A percentile compares a stretch with the other conserved stretches of the same genome.
These are phyloP conservation scores for Lepiota subincarnata DNA, from an alignment of 768 basidiomycete genomes.

Conservation along the genomic window DNA sequence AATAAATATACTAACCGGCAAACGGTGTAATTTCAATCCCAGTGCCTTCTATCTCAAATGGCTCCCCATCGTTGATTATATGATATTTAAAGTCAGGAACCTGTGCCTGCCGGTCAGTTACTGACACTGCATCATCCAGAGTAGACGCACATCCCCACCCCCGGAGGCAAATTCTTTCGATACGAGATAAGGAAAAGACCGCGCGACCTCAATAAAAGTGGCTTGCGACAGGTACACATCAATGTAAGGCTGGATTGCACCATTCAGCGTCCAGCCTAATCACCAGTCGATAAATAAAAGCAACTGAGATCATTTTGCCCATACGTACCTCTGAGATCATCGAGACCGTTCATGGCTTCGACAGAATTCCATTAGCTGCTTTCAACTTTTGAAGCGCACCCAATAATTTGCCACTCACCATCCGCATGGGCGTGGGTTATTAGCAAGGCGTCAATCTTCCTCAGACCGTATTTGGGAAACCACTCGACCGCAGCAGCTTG, in stretches of 20 bases:
- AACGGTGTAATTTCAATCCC: constrained; percentile 65
- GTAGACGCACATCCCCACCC: constrained; percentile 60
- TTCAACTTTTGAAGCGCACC: not conserved
- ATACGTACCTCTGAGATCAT: constrained; percentile 73
- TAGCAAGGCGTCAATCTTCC: constrained; percentile 54
- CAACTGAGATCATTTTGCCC: not conserved
- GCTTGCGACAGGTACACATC: constrained; percentile 67
- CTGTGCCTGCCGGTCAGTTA: constrained; percentile 27
- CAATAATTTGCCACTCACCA: constrained; percentile 29
- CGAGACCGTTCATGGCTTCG: constrained; percentile 81
- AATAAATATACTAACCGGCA: constrained; percentile 39
- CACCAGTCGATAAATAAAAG: constrained; percentile 9
- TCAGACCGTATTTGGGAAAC: constrained; percentile 67
- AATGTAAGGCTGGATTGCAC: constrained; percentile 63
- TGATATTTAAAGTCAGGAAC: constrained; percentile 84
- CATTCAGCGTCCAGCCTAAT: constrained; percentile 68
- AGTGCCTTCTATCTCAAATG: constrained; percentile 65
- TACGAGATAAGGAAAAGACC: constrained; percentile 81
- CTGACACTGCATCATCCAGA: not conserved
- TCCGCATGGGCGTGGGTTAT: constrained; percentile 90
- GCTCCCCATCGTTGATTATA: constrained; percentile 63
- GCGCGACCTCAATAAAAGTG: constrained; percentile 63
- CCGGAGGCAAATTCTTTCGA: constrained; percentile 74
- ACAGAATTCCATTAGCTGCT: not conserved
- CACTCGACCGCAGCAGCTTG: constrained; percentile 45